These are phyloP conservation scores for Rhynchosporium graminicola DNA, from an alignment of 2,329 filamentous ascomycete genomes.

Conservation along the genomic window DNA sequence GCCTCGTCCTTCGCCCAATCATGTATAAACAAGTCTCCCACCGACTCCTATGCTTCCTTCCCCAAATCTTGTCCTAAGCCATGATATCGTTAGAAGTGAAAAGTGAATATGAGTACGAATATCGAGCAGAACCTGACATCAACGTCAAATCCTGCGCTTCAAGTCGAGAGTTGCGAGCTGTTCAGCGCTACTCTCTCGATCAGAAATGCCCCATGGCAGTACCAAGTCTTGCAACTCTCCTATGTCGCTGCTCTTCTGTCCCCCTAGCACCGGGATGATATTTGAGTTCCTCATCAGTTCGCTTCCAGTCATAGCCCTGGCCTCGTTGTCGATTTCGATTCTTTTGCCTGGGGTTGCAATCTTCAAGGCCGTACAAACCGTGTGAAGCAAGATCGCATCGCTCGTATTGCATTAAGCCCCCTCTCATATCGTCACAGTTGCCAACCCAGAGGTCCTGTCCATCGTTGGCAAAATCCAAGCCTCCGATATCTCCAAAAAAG, in stretches of 20 bases:
- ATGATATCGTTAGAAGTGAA: conserved; percentile 37
- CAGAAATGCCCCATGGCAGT: conserved; percentile 24
- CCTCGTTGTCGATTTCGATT: conserved; percentile 6
- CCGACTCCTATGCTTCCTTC: conserved; percentile 20
- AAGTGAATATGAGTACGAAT: conserved; percentile 39
- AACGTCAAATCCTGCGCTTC: not conserved
- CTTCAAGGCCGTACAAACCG: conserved; percentile 30
- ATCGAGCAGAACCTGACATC: conserved; percentile 8
- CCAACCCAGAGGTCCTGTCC: conserved; percentile 69
- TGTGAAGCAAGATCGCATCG: conserved; percentile 36
- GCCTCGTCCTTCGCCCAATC: conserved; percentile 1
- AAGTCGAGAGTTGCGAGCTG: conserved; percentile 20
- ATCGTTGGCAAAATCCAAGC: conserved; percentile 65
- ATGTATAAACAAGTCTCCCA: conserved; percentile 2
- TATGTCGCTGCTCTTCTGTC: conserved; percentile 18
- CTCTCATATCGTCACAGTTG: conserved; percentile 65
- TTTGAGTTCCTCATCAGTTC: conserved; percentile 16
- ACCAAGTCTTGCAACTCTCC: conserved; percentile 20
- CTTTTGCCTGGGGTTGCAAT: conserved; percentile 8
- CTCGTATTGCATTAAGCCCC: conserved; percentile 51
- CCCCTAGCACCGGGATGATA: conserved; percentile 19
- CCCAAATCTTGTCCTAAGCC: conserved; percentile 6
- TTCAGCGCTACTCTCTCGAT: conserved; percentile 19
- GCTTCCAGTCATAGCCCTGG: conserved; percentile 22
- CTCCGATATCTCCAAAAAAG: conserved; percentile 74